phyloP scores from a whole-genome alignment of 2,329 filamentous ascomycete species.

The Trichoderma brevicompactum region DNA sequence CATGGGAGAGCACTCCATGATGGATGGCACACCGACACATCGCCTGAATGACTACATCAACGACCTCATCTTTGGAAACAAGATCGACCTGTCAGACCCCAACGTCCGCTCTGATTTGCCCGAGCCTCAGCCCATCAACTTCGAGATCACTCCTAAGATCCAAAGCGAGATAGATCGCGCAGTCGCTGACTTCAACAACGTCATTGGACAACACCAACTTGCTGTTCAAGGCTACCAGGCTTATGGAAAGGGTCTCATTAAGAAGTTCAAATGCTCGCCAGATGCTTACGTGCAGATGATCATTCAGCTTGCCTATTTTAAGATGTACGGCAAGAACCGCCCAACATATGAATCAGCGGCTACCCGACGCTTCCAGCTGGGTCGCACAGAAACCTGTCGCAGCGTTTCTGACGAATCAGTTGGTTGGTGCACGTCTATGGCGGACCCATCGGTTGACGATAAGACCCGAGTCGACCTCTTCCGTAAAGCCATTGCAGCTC shows the following conservation, averaged over 20 bases:
- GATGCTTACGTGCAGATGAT: slow-evolving; percentile 98
- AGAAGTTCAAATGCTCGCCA: slow-evolving; percentile 98
- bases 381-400: slow-evolving; percentile 94
- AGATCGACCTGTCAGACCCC: slow-evolving; percentile 84
- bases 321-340: slow-evolving; percentile 98
- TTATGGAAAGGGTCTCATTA: slow-evolving; percentile 97
- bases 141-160: slow-evolving; percentile 75
- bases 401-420: slow-evolving; percentile 89
- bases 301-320: slow-evolving; percentile 97
- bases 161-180: slow-evolving; percentile 80
- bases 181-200: slow-evolving; percentile 73
- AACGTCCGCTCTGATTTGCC: slow-evolving; percentile 79
- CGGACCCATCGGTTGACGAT: slow-evolving; percentile 66
- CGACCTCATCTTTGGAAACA: slow-evolving; percentile 89
- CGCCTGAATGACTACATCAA: slow-evolving; percentile 95
- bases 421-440: slow-evolving; percentile 87
- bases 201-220: slow-evolving; percentile 88
- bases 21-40: slow-evolving; percentile 98
- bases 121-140: slow-evolving; percentile 77
- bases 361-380: slow-evolving; percentile 92
- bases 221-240: slow-evolving; percentile 94
- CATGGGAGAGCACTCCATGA: slow-evolving; percentile 99
- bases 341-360: slow-evolving; percentile 97
- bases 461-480: slow-evolving; percentile 74
- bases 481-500: slow-evolving; percentile 77